A percentile compares a stretch with the other conserved stretches of the same genome.
Conservation (phyloP, 257 asterid species). For the Solanum chmielewskii region DNA sequence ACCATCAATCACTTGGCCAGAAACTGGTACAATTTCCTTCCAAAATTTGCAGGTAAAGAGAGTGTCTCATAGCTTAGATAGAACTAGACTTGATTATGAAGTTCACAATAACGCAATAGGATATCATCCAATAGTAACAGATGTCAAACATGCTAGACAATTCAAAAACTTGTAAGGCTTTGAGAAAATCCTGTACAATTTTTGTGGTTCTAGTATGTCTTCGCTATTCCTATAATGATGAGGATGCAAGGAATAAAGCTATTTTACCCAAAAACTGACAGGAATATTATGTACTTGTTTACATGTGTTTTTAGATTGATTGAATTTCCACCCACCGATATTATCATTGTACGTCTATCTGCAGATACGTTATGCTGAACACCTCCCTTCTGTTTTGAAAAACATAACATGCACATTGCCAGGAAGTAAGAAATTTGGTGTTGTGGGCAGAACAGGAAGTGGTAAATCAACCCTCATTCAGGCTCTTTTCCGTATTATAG, state of each 20-base stretch:
- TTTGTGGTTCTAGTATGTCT: not conserved
- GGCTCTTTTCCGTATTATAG: conserved; percentile 79
- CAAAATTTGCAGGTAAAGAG: conserved; percentile 51
- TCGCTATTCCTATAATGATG: not conserved
- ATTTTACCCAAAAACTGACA: not conserved
- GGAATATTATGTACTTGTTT: not conserved
- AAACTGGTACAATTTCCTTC: conserved; percentile 60
- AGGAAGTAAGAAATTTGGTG: conserved; percentile 81
- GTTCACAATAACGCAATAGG: not conserved
- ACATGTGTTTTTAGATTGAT: not conserved
- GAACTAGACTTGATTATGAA: not conserved
- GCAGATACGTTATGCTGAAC: conserved; percentile 93
- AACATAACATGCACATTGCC: conserved; percentile 82
- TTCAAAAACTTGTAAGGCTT: not conserved
- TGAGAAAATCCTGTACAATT: not conserved
- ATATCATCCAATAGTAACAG: not conserved
- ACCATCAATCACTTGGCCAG: conserved; percentile 77
- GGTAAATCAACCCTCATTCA: conserved; percentile 94
- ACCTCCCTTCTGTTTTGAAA: conserved; percentile 82
- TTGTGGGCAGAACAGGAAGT: conserved; percentile 93
- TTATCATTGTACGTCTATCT: not conserved
- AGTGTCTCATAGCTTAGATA: not conserved
- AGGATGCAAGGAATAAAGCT: not conserved
- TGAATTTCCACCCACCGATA: not conserved
- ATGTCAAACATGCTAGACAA: not conserved